Evolutionary conservation across 2,329 filamentous ascomycete species (phyloP).

Genomic region (Epichloe gansuensis): DNA sequence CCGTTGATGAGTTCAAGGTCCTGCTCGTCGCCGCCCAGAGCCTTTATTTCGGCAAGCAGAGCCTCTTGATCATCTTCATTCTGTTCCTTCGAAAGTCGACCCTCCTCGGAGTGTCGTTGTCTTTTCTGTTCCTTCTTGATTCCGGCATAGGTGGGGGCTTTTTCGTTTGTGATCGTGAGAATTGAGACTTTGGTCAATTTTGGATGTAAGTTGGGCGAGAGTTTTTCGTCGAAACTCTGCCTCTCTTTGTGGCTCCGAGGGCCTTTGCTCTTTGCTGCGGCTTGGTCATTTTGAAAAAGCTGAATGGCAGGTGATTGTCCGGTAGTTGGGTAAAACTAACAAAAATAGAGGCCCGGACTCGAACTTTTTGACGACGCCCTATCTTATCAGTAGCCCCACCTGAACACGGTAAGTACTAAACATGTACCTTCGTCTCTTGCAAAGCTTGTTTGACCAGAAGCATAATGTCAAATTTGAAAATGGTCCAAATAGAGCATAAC

Average conservation of each 20-base stretch:
- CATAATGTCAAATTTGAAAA: neutral
- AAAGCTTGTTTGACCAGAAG: neutral
- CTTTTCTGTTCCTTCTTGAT: conserved; percentile 24
- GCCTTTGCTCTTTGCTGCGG: conserved; percentile 24
- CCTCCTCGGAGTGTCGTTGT: conserved; percentile 21
- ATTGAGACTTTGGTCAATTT: conserved; percentile 41
- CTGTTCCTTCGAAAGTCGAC: conserved; percentile 12
- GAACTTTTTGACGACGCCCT: conserved; percentile 8
- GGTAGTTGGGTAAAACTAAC: neutral
- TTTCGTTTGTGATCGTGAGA: conserved; percentile 33
- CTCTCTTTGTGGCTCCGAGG: conserved; percentile 13
- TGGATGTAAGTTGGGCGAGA: conserved; percentile 41
- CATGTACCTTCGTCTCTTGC: neutral
- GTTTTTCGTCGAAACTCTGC: conserved; percentile 35
- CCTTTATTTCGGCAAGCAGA: conserved; percentile 51
- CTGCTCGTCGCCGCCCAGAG: conserved; percentile 52
- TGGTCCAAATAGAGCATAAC: neutral
- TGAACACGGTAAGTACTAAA: neutral
- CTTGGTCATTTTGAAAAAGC: conserved; percentile 20
- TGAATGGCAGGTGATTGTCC: neutral
- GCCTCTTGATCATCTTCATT: conserved; percentile 21
- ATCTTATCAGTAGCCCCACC: conserved; percentile 11
- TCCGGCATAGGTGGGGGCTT: conserved; percentile 23
- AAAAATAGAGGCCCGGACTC: neutral
- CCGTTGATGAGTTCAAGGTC: conserved; percentile 50